These are phyloP conservation scores for Penicillium glabrum DNA, from an alignment of 2,329 filamentous ascomycete species.

Conservation along the genomic window DNA sequence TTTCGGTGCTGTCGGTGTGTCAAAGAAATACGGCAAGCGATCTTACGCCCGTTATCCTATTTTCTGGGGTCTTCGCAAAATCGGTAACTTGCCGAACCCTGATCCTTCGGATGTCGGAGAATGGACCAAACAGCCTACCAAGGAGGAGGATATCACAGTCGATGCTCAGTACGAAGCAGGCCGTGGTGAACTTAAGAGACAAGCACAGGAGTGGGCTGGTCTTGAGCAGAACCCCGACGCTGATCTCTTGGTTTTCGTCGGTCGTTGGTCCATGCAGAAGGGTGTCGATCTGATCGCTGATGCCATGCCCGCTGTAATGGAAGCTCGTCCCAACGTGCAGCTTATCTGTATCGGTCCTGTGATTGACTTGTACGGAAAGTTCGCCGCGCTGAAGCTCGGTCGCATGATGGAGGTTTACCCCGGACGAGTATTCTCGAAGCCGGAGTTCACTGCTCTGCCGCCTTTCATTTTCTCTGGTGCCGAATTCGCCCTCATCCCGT, in stretches of 20 bases:
- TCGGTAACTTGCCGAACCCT: constrained; percentile 64
- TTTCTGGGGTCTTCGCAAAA: constrained; percentile 65
- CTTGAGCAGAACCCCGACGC: constrained; percentile 62
- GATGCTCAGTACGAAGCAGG: constrained; percentile 57
- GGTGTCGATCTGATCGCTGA: constrained; percentile 68
- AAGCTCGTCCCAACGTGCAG: constrained; percentile 60
- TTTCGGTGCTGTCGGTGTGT: constrained; percentile 68
- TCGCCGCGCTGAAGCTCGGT: constrained; percentile 64
- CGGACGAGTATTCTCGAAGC: constrained; percentile 64
- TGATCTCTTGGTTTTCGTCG: constrained; percentile 67
- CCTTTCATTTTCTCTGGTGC: constrained; percentile 67
- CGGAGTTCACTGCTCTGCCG: constrained; percentile 65
- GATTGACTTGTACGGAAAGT: constrained; percentile 69
- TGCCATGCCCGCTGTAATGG: constrained; percentile 63
- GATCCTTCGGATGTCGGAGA: constrained; percentile 64
- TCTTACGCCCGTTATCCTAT: constrained; percentile 67
- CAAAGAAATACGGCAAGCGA: constrained; percentile 68
- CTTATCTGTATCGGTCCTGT: constrained; percentile 64
- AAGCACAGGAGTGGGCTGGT: constrained; percentile 68
- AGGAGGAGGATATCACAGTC: constrained; percentile 51
- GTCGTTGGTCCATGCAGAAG: constrained; percentile 69
- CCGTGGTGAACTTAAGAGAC: constrained; percentile 55
- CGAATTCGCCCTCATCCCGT: constrained; percentile 68
- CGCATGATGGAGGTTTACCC: constrained; percentile 66
- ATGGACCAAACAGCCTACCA: constrained; percentile 56